Evolutionary conservation across 306 rosid species (phyloP), one percentile per base, ranked within the genome.

Genomic region (Vigna hirtella): DNA sequence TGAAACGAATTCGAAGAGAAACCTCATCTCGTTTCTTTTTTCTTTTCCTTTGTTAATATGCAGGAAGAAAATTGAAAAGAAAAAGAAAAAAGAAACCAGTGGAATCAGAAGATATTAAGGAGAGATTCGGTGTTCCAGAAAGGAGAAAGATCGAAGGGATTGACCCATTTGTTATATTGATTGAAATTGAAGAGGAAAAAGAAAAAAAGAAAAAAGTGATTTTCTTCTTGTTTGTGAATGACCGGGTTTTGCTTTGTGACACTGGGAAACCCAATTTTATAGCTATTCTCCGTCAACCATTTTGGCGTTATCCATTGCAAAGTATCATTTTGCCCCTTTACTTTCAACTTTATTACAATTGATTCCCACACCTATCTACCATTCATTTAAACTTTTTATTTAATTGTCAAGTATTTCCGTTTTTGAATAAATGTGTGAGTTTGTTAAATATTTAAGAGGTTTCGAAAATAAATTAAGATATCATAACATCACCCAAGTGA

Each of bases 1-100:
- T 2, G 88, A 28, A 0, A 88, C 85, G 16, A 85, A 83, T 6
- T 84, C 88, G 15, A 88, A 75, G 2, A 86, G 67, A 80, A 85
- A 84, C 74, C 67, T 90, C 94, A 91, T 85, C 73, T 40, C 6
- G 36, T 15, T 53, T 73, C 66, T 57, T 43, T 49, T 14, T 53
- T 5, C 7, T 76, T 32, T 7, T 2, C 22, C 20, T 61, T 6
- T 43, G 12, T 12, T 22, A 1, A 2, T 6, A 13, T 45, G 50
- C 13, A 0, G 50, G 16, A 0, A 1, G 14, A 1, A 1, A 11
- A 68, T 13, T 18, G 50, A 56, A 48, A 59, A 49, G 20, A 47
- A 10, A 32, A 47, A n/a, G 15, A 16, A 4, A 26, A 64, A 18
- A 53, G 77, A 50, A n/a, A 40, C 28, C 12, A 3, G 38, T 14